Conservation (phyloP, 2,329 filamentous ascomycete species). For the Pestalotiopsis sp. region DNA sequence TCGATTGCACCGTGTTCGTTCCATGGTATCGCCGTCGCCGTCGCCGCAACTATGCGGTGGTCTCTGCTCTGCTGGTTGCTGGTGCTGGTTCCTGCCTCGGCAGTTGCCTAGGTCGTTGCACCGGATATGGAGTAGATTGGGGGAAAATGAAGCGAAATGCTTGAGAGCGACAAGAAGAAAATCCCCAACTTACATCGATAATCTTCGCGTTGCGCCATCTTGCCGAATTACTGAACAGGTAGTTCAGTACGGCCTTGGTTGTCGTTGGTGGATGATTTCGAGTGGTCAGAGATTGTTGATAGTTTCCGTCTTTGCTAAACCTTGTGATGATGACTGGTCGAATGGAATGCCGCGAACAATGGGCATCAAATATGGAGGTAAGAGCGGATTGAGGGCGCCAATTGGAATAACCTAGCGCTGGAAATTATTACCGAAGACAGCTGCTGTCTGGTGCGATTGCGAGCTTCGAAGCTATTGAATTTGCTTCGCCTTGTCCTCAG, state of each 20-base stretch:
- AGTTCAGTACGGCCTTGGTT: not conserved
- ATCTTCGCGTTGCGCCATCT: not conserved
- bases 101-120: not conserved
- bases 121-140: not conserved
- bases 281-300: not conserved
- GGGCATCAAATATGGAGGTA: not conserved
- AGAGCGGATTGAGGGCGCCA: not conserved
- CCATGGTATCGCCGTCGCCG: not conserved
- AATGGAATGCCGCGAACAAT: not conserved
- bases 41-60: not conserved
- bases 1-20: not conserved
- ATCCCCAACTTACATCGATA: not conserved
- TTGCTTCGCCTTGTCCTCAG: not conserved
- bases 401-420: not conserved
- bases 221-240: not conserved
- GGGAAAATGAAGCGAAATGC: not conserved
- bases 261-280: not conserved
- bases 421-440: not conserved
- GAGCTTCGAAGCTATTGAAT: not conserved
- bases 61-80: not conserved
- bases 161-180: not conserved
- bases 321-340: not conserved
- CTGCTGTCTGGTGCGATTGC: not conserved
- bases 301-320: not conserved
- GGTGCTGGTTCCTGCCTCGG: not conserved